These are phyloP conservation scores for Hyaloscypha bicolor DNA, from an alignment of 495 filamentous ascomycete species.

Conservation along the genomic window DNA sequence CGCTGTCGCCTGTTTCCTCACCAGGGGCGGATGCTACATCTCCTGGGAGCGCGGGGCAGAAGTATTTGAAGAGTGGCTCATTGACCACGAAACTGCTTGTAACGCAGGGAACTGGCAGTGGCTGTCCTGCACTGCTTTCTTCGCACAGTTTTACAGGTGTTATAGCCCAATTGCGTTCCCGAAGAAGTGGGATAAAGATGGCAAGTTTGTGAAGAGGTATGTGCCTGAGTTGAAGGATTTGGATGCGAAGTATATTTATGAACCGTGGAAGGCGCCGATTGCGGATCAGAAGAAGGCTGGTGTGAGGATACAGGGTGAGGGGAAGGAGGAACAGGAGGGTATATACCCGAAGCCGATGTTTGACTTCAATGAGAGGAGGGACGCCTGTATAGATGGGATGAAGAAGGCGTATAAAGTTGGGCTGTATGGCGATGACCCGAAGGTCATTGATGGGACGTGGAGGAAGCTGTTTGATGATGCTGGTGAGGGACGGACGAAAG, in stretches of 20 bases:
- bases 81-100: slow-evolving; percentile 71
- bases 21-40: slow-evolving; percentile 71
- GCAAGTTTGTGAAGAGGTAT: slow-evolving; percentile 59
- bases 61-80: slow-evolving; percentile 71
- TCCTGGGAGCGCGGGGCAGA: slow-evolving; percentile 74
- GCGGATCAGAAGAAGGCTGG: slow-evolving; percentile 61
- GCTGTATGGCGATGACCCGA: slow-evolving; percentile 59
- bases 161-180: slow-evolving; percentile 69
- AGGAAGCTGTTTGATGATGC: slow-evolving; percentile 49
- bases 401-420: slow-evolving; percentile 66
- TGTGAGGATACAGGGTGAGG: slow-evolving; percentile 38
- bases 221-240: slow-evolving; percentile 62
- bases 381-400: slow-evolving; percentile 61
- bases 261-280: slow-evolving; percentile 70
- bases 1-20: slow-evolving; percentile 72
- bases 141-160: slow-evolving; percentile 62
- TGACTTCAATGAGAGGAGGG: slow-evolving; percentile 61
- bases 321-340: slow-evolving; percentile 24
- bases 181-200: slow-evolving; percentile 67
- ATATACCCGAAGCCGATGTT: slow-evolving; percentile 74
- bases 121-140: slow-evolving; percentile 74
- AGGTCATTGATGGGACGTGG: slow-evolving; percentile 65
- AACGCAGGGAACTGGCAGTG: slow-evolving; percentile 78
- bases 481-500: slow-evolving; percentile 51
- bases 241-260: slow-evolving; percentile 70